Evolutionary conservation across 768 basidiomycete species (phyloP).

Genomic region (Baorangia bicolor): DNA sequence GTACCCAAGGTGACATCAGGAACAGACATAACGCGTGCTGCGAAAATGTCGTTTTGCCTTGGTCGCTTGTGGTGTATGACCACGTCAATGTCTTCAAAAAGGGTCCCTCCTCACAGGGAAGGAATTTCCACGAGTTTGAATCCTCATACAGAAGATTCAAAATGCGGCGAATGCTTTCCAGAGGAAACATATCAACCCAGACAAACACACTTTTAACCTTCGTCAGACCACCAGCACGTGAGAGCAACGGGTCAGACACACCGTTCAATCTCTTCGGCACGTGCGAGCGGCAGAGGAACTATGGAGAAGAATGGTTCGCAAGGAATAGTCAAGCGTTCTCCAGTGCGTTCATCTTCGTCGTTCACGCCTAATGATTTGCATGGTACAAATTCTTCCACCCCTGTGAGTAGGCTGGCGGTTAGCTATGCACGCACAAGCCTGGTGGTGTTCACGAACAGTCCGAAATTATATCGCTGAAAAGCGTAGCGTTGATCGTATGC

Average conservation of each 20-base stretch:
- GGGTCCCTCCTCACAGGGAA: conserved; percentile 20
- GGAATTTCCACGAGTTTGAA: conserved; percentile 31
- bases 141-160: conserved; percentile 34
- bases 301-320: conserved; percentile 40
- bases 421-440: not conserved
- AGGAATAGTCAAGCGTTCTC: conserved; percentile 44
- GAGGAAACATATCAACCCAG: conserved; percentile 52
- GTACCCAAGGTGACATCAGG: conserved; percentile 41
- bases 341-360: conserved; percentile 39
- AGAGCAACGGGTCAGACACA: conserved; percentile 21
- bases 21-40: conserved; percentile 29
- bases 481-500: conserved; percentile 30
- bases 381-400: conserved; percentile 41
- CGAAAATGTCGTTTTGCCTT: conserved; percentile 10
- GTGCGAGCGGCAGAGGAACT: conserved; percentile 33
- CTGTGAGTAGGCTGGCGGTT: conserved; percentile 28
- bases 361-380: conserved; percentile 33
- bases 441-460: conserved; percentile 36
- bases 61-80: conserved; percentile 18
- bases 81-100: conserved; percentile 29
- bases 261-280: conserved; percentile 44
- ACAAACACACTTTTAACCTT: conserved; percentile 37
- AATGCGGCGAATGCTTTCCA: conserved; percentile 48
- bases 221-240: not conserved
- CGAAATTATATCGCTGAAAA: conserved; percentile 34